These are phyloP conservation scores for Rhynchosporium secalis DNA, from an alignment of 2,329 filamentous ascomycete species.

Conservation along the genomic window DNA sequence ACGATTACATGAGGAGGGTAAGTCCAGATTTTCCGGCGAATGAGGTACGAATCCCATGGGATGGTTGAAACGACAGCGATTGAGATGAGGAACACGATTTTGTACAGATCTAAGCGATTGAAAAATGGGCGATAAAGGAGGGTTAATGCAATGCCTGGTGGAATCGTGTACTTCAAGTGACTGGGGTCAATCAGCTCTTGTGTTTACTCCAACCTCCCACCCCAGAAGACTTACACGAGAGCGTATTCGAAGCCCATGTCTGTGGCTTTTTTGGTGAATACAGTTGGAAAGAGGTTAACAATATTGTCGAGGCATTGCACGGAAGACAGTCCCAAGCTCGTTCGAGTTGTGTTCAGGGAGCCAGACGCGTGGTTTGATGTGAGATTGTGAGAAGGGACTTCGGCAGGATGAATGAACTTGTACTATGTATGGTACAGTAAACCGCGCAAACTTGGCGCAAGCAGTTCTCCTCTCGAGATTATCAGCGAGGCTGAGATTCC, in stretches of 20 bases:
- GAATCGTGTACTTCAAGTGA: constrained; percentile 68
- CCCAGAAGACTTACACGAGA: constrained; percentile 52
- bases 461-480: not conserved
- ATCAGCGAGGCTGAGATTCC: not conserved
- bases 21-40: constrained; percentile 67
- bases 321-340: not conserved
- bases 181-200: constrained; percentile 23
- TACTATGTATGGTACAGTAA: not conserved
- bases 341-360: too few species aligned
- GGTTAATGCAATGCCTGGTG: constrained; percentile 59
- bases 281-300: not conserved
- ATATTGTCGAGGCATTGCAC: constrained; percentile 7
- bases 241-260: constrained; percentile 62
- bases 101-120: constrained; percentile 62
- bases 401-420: not conserved
- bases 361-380: not conserved
- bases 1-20: constrained; percentile 66
- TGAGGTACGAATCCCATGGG: constrained; percentile 77
- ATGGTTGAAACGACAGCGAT: constrained; percentile 68
- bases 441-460: too few species aligned
- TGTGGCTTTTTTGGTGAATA: not conserved
- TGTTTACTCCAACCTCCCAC: not conserved
- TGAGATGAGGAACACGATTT: constrained; percentile 58
- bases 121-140: constrained; percentile 60
- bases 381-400: not conserved